A percentile compares a stretch with the other conserved stretches of the same genome.
Evolutionary conservation across 2,329 filamentous ascomycete genomes (phyloP).

Genomic region (Colletotrichum filicis): DNA sequence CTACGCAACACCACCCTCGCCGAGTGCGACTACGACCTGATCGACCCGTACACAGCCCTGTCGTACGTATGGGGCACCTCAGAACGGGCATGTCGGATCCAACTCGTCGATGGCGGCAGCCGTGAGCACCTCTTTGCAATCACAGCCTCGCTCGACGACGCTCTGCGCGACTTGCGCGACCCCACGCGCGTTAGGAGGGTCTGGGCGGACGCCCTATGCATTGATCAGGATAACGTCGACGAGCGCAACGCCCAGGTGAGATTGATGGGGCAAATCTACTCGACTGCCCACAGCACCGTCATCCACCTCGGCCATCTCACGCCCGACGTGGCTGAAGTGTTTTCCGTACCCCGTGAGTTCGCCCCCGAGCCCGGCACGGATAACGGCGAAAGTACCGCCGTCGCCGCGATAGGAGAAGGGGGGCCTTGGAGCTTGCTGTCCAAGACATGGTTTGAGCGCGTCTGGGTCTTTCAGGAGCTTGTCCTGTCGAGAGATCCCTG

Average conservation of each 20-base stretch:
- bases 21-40: slow-evolving; percentile 6
- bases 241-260: slow-evolving; percentile 43
- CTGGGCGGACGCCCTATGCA: slow-evolving; percentile 47
- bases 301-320: slow-evolving; percentile 17
- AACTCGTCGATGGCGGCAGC: slow-evolving; percentile 24
- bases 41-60: slow-evolving; percentile 35
- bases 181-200: slow-evolving; percentile 41
- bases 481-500: slow-evolving; percentile 37
- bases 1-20: slow-evolving; percentile 17
- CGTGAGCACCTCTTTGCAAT: slow-evolving; percentile 14
- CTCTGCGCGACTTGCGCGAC: slow-evolving; percentile 52
- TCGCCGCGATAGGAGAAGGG: neutral
- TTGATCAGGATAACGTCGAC: slow-evolving; percentile 40
- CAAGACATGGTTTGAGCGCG: slow-evolving; percentile 7
- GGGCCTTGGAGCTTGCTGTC: slow-evolving; percentile 11
- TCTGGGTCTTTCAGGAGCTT: slow-evolving; percentile 43
- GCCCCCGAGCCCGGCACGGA: neutral
- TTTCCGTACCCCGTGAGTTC: neutral
- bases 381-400: neutral
- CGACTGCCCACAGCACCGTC: slow-evolving; percentile 27
- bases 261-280: slow-evolving; percentile 44
- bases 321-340: neutral
- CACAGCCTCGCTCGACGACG: slow-evolving; percentile 31
- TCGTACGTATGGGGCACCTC: slow-evolving; percentile 41
- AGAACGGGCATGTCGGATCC: slow-evolving; percentile 29